Evolutionary conservation across 2,329 filamentous ascomycete genomes (phyloP), one percentile per base, ranked within the genome.

Genomic region (Aspergillus luchuensis): DNA sequence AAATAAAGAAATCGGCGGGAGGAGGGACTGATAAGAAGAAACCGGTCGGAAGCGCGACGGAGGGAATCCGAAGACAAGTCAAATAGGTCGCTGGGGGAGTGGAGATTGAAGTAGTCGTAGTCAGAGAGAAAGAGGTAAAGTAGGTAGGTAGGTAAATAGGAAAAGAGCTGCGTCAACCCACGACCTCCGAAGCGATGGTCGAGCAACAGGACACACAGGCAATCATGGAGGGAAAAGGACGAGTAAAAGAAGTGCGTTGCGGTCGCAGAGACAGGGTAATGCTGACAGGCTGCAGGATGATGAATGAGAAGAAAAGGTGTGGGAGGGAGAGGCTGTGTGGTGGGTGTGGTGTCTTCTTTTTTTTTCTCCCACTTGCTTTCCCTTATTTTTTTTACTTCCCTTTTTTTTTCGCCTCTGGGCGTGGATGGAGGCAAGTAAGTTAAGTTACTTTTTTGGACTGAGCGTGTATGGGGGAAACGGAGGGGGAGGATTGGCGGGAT

Each of bases 201-300:
- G 59, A 66, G 41, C 59, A 56, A 63, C 60, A 50, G 60, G 57
- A 51, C 43, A 59, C 50, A 55, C 63, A 60, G 54, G 60, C 57
- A 65, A 60, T 67, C 63, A 67, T 67, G 62, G 61, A 63, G 63
- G 33, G 58, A 60, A 51, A 57, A 58, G 51, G 55, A 30, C 45
- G 47, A 54, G 51, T 39, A 21, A 55, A 39, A 23, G 23, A 23
- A 36, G 11, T 23, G 28, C 56, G 51, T 25, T 19, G 55, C 33
- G 56, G 38, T 43, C 60, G 41, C 50, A 57, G 56, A 53, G 58
- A 56, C 49, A 23, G 51, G 53, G 49, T 48, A 17, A 45, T 53
- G 17, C 30, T 55, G 55, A 49, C 8, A 17, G 21, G 55, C 36
- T 21, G 33, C 56, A 25, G 45, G 53, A 58, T 43, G 58, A 58